Evolutionary conservation across 371 early-diverging fungal species (phyloP), one percentile per base, ranked within the genome.

Genomic region (Mortierella polycephala): DNA sequence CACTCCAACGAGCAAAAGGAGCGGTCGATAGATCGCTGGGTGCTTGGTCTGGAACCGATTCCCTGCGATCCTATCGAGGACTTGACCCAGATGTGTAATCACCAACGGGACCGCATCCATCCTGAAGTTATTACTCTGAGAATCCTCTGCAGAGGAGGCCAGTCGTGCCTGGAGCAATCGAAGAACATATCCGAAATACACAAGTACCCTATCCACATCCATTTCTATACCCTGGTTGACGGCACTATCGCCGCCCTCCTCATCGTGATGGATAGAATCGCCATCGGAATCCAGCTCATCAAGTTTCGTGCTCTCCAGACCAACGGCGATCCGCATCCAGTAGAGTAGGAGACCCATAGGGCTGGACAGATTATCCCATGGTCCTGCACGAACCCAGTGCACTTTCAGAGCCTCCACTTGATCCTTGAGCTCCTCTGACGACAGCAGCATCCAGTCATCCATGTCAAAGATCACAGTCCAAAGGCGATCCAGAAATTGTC

Each of bases 301-400:
- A 21, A 65, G 37, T 11, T 62, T 50, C 10, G 59, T 62, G 23
- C 60, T 62, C 41, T 79, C 74, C 20, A 79, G 57, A 6, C 80
- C 80, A 3, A 73, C 74, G 5, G 80, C 63, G 23, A 73, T 58
- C 14, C 80, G 58, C 67, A 79, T 68, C 80, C 80, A 79, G 39
- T 69, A 65, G 3, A 79, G 70, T 16, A 73, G 5, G n/a, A 69
- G 20, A 2, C 80, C 80, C 14, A 79, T 16, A 6, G 80, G 70
- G n/a, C 52, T 69, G 4, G 69, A 45, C 12, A 59, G 41, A 30
- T 69, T 62, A 44, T 73, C 69, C 80, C 73, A 73, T 41, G 46
- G 11, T 7, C 63, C 67, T 7, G 69, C 57, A 5, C 50, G 73
- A 23, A 52, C 69, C 80, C 80, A 79, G 0, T 60, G 69, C 18